Conservation (phyloP, 805 yeast genomes). For the Teunomyces lycoperdinae region DNA sequence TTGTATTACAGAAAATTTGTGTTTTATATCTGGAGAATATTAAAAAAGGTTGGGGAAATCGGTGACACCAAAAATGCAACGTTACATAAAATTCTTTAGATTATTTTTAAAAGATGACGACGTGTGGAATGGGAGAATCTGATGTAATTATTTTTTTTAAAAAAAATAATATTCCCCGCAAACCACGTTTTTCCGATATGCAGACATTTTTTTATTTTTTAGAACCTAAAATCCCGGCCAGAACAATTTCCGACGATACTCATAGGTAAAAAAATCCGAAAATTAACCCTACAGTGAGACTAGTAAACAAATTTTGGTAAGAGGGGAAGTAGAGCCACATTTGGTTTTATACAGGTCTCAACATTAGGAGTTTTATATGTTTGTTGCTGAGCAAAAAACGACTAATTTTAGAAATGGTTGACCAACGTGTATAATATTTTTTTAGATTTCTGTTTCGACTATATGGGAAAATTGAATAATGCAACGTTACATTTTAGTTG, state of each 20-base stretch:
- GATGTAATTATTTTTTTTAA: background rate
- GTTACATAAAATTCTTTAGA: slow-evolving; percentile 1
- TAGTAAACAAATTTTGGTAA: background rate
- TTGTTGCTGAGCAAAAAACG: background rate
- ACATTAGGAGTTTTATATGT: no score
- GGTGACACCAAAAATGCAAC: slow-evolving; percentile 3
- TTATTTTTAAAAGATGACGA: no score
- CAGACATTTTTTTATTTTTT: background rate
- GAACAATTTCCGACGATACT: background rate
- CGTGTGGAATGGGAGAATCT: no score
- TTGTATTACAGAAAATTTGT: background rate
- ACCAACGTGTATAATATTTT: background rate
- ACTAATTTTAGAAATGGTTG: background rate
- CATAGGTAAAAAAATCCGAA: no score
- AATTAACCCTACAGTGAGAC: no score
- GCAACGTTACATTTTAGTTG: background rate
- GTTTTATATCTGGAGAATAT: background rate
- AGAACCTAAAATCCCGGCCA: background rate
- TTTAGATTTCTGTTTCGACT: background rate
- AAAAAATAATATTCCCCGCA: background rate
- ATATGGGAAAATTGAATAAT: background rate
- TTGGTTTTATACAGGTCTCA: no score
- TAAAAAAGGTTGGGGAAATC: background rate
- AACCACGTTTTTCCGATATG: background rate
- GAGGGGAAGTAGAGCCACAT: background rate